Evolutionary conservation across 1,284 basidiomycete species (phyloP), one percentile per base, ranked within the genome.

Genomic region (Cutaneotrichosporon cavernicola): DNA sequence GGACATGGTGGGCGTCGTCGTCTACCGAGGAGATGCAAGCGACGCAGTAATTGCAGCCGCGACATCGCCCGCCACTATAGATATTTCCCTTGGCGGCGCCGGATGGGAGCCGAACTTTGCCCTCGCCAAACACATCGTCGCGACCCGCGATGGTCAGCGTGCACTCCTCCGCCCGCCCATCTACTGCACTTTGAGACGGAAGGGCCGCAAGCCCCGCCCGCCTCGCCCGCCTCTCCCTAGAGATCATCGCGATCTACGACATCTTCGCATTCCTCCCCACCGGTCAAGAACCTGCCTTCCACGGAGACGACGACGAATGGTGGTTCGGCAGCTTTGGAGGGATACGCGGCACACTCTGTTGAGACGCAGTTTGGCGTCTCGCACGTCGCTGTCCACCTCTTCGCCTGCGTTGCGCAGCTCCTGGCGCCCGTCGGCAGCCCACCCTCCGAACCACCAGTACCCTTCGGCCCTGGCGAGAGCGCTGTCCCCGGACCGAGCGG

Each of bases 291-390:
- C 82, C 82, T 13, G 73, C 76, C 13, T 70, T 84, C 43, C 76
- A 84, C 61, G 76, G 76, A 56, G 77, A 75, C 63, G 73, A 75
- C 56, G 75, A 78, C 52, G 76, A 69, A 52, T 85, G 83, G 82
- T 83, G 82, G 83, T 82, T 71, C 31, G 52, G 61, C 64, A 53
- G 63, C 61, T 59, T 72, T 74, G 26, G 68, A 64, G 61, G 46
- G 73, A 65, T 75, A 81, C 75, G 76, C 80, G 72, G 69, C 76
- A 68, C 70, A 82, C 77, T 77, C 81, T 63, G 81, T 83, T 32
- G 84, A 85, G 72, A 83, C 80, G 70, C 81, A 82, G 63, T 83
- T 84, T 71, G 84, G 83, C 64, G 81, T 80, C 73, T 75, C 74
- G n/a, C 72, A 74, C 51, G 71, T 73, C 47, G 78, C 78, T 74